Percentiles rank a stretch among this genome's conserved stretches.
phyloP scores from a whole-genome alignment of 2,329 filamentous ascomycete genomes.

The Karstenula rhodostoma region DNA sequence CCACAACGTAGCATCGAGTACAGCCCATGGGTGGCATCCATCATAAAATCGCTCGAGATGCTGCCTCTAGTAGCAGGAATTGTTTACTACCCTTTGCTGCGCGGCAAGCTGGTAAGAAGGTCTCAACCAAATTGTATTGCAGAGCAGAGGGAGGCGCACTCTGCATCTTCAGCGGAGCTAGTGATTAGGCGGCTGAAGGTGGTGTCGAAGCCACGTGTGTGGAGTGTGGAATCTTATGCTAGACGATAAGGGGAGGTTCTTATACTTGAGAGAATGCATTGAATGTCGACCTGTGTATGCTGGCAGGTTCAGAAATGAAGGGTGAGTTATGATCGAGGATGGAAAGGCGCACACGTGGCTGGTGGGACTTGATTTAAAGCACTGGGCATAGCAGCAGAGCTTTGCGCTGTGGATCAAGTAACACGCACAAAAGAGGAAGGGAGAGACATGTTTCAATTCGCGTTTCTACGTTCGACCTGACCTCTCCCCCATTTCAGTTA shows the following conservation, averaged over 20 bases:
- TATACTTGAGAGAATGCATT: slow-evolving; percentile 7
- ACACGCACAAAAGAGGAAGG: too few relatives aligned
- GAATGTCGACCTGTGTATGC: not conserved
- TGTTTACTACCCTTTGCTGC: slow-evolving; percentile 8
- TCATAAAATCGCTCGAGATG: slow-evolving; percentile 2
- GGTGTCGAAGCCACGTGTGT: slow-evolving; percentile 3
- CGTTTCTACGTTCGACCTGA: too few relatives aligned
- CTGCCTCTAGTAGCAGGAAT: slow-evolving; percentile 5
- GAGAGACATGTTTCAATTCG: too few relatives aligned
- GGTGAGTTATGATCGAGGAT: not conserved
- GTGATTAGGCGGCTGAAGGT: slow-evolving; percentile 3
- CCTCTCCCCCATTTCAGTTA: too few relatives aligned
- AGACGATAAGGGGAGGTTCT: not conserved
- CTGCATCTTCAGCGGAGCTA: slow-evolving; percentile 2
- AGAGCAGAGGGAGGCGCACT: slow-evolving; percentile 6
- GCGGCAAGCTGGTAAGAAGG: not conserved
- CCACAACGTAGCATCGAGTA: slow-evolving; percentile 2
- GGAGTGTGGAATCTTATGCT: slow-evolving; percentile 10
- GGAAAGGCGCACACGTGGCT: slow-evolving; percentile 26
- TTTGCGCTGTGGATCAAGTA: slow-evolving; percentile 42
- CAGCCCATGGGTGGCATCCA: slow-evolving; percentile 7
- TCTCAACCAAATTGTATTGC: not conserved
- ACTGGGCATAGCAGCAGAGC: slow-evolving; percentile 32
- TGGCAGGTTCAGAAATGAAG: slow-evolving; percentile 4
- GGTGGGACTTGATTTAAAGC: slow-evolving; percentile 40